Base-by-base conservation (phyloP, 345 rosid genomes). In the Eucalyptus curtisii region DNA sequence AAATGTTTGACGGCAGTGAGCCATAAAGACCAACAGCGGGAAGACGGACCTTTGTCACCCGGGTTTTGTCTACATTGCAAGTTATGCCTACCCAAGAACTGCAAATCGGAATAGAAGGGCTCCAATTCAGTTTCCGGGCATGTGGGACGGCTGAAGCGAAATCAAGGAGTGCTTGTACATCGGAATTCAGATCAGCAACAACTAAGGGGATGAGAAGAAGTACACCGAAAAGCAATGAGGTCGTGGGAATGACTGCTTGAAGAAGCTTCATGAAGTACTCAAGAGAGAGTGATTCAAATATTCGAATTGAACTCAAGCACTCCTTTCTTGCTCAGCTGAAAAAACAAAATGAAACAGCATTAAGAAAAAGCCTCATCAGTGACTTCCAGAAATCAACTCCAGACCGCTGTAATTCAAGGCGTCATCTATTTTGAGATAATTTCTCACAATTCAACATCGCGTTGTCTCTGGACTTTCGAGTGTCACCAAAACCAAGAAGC, bases 11-110 rank as follows among this genome's bases (percentile, higher is more conserved):
- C 1, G 99, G 96, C 47, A 97, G 82, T 49, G 93, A 86, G 45
- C 99, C 99, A 6, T 89, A 91, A 85, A 97, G 94, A 13, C 98
- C 99, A 61, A 94, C 89, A 3, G 95, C 99, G 0, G 99, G 99
- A 64, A 97, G 96, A 87, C 88, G 95, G 61, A 97, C 86, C 4
- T 93, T 90, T 11, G 92, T 86, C 79, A 96, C 98, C 25, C 93
- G 90, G 37, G 89, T 91, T 86, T 66, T 86, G 52, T 90, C 89
- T 30, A 57, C 61, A 59, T 93, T 91, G 90, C 99, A 96, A 20
- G 94, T 87, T 37, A 97, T 88, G 37, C 99, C 97, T 9, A 94
- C 86, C 99, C 97, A 96, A 31, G 91, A 96, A 27, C 89, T 53
- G 90, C 99, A 98, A 87, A 94, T 66, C 45, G 94, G 88, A 53